Base-by-base conservation (phyloP, 176 grass and related monocot genomes). In the Melocanna baccifera region DNA sequence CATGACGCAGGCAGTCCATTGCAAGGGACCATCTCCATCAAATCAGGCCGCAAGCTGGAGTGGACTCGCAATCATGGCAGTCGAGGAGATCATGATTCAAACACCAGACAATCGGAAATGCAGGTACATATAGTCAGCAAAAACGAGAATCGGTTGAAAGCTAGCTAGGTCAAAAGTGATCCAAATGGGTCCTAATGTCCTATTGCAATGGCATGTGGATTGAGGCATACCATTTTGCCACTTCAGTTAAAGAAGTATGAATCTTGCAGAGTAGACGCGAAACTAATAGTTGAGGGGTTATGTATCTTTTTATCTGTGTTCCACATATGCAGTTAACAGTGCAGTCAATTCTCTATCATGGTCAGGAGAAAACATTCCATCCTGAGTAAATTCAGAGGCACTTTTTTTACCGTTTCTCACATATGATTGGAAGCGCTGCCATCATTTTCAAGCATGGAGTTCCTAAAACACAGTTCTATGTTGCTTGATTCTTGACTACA, bases 11-110 rank as follows among this genome's bases (percentile, higher is more conserved):
- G 69, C 47, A 56, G 3, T 15, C 4, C 9, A 30, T 62, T 34
- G 62, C 77, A 76, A 76, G 34, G 78, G 37, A 72, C 78, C 72
- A 65, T 82, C 23, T 66, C 55, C 72, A 90, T 77, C 43, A 78
- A 82, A 82, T 56, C 29, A 57, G 64, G 66, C 66, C 83, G 48
- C 39, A 25, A 39, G 78, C 8, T 67, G 40, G 48, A 61, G 62
- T 81, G 86, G 62, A 59, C 61, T 81, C 40, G 39, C 78, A 69
- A 48, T 76, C 62, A 81, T 82, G 37, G 40, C 40, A 76, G 50
- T 69, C 25, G 26, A 87, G 37, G 85, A 67, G 55, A 64, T 55
- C 52, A 55, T 9, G 52, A 55, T 55, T 55, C 52, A 55, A 9
- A 55, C 52, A 22, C 20, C 19, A 55, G 52, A 22, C 19, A 22